phyloP scores from a whole-genome alignment of 345 rosid species.

The Syzygium jambos region DNA sequence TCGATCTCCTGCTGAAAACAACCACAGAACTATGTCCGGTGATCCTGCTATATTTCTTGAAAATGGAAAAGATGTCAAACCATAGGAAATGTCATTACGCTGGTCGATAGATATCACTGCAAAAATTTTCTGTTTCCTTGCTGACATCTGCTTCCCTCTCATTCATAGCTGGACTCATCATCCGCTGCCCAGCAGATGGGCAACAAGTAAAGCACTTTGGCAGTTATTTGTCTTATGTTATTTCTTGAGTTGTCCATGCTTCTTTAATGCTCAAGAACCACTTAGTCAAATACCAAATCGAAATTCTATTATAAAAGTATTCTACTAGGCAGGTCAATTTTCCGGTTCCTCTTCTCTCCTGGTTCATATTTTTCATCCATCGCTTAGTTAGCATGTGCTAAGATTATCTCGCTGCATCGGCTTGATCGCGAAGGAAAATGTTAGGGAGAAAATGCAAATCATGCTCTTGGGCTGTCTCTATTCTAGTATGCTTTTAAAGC shows the following conservation, averaged over 20 bases:
- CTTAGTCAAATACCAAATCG: neutral
- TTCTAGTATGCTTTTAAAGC: neutral
- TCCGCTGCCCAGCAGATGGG: neutral
- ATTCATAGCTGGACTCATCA: neutral
- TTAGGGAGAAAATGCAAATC: neutral
- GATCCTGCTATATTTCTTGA: neutral
- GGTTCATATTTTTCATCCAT: neutral
- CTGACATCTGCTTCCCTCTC: neutral
- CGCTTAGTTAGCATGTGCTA: neutral
- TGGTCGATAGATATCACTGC: neutral
- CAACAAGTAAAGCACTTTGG: neutral
- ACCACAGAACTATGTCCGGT: neutral
- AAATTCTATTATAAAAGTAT: neutral
- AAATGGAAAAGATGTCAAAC: neutral
- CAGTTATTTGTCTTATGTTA: neutral
- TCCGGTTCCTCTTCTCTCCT: neutral
- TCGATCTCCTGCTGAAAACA: neutral
- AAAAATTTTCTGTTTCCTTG: neutral
- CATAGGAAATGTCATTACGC: neutral
- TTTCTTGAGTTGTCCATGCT: neutral
- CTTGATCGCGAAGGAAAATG: neutral
- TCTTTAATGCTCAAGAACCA: neutral
- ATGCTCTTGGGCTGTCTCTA: neutral
- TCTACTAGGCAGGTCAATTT: neutral
- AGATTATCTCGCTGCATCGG: neutral